Conservation (phyloP, 192 early-diverging fungal genomes). For the Piromyces finnis region DNA sequence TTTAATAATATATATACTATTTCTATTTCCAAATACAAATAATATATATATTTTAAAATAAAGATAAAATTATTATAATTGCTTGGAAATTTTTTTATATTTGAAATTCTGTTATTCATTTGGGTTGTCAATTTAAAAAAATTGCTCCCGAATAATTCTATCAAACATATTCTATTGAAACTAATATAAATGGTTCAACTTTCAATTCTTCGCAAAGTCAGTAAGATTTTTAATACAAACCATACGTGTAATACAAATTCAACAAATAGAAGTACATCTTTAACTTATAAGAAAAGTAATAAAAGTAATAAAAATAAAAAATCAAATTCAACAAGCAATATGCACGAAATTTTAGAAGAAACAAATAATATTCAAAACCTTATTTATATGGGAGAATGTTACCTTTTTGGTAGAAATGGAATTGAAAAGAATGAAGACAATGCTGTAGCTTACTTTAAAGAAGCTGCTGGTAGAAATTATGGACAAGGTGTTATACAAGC, state of each 20-base stretch:
- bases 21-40: too few species aligned
- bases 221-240: neutral
- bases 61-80: too few species aligned
- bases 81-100: too few species aligned
- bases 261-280: neutral
- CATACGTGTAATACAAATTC: neutral
- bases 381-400: neutral
- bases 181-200: neutral
- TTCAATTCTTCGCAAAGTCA: neutral
- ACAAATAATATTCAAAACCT: neutral
- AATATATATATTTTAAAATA: too few species aligned
- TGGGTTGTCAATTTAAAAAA: neutral
- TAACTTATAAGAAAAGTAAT: neutral
- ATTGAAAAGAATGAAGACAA: conserved; percentile 14
- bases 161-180: neutral
- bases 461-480: conserved; percentile 14
- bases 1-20: too few species aligned
- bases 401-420: conserved; percentile 31
- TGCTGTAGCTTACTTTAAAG: conserved; percentile 27
- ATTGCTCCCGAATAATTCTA: neutral
- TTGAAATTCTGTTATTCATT: neutral
- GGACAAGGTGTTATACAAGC: conserved; percentile 7
- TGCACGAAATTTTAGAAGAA: neutral
- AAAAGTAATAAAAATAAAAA: neutral
- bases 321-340: neutral